Evolutionary conservation across 257 asterid species (phyloP).

Genomic region (Salvia miltiorrhiza): DNA sequence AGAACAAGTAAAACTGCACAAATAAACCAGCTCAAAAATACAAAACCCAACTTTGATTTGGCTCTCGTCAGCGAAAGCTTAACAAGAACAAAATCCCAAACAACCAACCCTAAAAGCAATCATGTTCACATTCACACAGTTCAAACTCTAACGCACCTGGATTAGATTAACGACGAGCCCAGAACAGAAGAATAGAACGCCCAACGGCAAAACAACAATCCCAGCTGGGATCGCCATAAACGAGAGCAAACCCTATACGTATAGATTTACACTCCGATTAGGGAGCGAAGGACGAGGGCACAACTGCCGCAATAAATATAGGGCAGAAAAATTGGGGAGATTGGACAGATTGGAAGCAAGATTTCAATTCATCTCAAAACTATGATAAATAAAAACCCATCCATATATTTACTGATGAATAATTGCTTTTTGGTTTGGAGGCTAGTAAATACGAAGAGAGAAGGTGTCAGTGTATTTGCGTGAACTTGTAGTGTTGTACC

Average conservation of each 20-base stretch:
- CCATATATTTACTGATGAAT: not conserved
- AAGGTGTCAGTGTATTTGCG: too few species aligned
- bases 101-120: slow-evolving; percentile 17
- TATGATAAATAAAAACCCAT: not conserved
- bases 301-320: slow-evolving; percentile 9
- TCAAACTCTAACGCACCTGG: slow-evolving; percentile 44
- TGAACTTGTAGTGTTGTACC: too few species aligned
- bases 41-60: slow-evolving; percentile 3
- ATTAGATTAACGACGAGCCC: slow-evolving; percentile 76
- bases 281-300: not conserved
- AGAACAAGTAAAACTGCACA: not conserved
- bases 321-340: not conserved
- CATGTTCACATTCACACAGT: not conserved
- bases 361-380: not conserved
- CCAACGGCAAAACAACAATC: slow-evolving; percentile 72
- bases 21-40: not conserved
- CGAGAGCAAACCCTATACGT: slow-evolving; percentile 5
- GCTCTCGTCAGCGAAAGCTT: slow-evolving; percentile 12
- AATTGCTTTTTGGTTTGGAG: not conserved
- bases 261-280: not conserved
- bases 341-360: slow-evolving; percentile 9
- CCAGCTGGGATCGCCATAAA: slow-evolving; percentile 71
- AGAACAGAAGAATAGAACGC: slow-evolving; percentile 77
- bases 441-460: too few species aligned
- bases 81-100: not conserved